phyloP scores from a whole-genome alignment of 768 basidiomycete species.

The Phanerochaete carnosa region DNA sequence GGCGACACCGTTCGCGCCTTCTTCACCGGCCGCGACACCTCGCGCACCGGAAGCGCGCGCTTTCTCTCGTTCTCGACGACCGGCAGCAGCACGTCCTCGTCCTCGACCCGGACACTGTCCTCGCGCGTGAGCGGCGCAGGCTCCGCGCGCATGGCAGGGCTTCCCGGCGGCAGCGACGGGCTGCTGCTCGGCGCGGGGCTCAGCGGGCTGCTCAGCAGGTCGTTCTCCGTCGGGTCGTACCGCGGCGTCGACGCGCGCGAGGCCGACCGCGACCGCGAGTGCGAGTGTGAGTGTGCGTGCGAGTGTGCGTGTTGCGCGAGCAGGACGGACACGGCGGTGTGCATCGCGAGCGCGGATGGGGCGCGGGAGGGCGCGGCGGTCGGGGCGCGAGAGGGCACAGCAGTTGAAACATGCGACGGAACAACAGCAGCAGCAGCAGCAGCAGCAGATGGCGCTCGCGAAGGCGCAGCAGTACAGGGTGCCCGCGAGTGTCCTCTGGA shows the following conservation, averaged over 20 bases:
- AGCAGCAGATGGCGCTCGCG: too few species aligned
- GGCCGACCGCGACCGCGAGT: not conserved
- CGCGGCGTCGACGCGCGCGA: not conserved
- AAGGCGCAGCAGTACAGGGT: too few species aligned
- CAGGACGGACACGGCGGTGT: not conserved
- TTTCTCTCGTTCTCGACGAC: not conserved
- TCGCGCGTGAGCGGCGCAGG: not conserved
- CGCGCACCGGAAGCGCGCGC: not conserved
- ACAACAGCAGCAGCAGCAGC: not conserved
- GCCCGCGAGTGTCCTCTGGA: too few species aligned
- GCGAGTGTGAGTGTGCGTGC: too few species aligned
- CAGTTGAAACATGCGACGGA: not conserved
- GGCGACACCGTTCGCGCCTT: not conserved
- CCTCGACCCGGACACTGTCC: not conserved
- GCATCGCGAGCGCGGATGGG: not conserved
- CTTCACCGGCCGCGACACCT: not conserved
- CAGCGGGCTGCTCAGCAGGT: conserved; percentile 1
- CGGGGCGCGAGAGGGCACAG: not conserved
- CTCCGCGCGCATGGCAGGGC: too few species aligned
- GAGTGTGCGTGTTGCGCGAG: too few species aligned
- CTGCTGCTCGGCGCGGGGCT: not conserved
- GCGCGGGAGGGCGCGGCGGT: not conserved
- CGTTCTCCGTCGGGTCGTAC: conserved; percentile 1
- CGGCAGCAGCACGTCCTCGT: not conserved
- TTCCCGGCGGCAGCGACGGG: not conserved